Conservation (phyloP, 73 alveolate genomes). For the Tetrahymena malaccensis region DNA sequence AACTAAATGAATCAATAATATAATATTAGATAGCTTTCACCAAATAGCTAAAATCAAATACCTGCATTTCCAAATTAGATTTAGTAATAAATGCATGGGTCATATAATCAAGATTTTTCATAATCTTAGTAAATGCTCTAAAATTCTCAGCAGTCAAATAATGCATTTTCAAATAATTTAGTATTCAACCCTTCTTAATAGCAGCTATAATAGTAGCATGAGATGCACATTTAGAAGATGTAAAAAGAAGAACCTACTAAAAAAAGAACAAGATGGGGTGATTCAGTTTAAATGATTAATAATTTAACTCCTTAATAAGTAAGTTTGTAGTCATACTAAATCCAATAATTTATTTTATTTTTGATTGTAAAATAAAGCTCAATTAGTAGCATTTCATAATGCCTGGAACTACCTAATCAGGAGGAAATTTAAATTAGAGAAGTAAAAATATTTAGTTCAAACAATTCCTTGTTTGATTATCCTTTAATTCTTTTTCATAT, state of each 20-base stretch:
- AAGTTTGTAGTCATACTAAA: not conserved
- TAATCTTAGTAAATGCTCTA: not conserved
- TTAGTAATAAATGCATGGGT: not conserved
- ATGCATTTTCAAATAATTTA: not conserved
- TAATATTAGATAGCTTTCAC: not conserved
- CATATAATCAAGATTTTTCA: not conserved
- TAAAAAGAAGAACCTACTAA: not conserved
- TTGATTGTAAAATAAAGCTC: not conserved
- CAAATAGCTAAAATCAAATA: not conserved
- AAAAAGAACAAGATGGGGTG: conserved; percentile 2
- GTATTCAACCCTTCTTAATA: not conserved
- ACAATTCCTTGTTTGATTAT: not conserved
- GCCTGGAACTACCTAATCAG: not conserved
- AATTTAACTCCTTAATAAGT: not conserved
- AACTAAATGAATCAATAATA: not conserved
- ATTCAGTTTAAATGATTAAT: not conserved
- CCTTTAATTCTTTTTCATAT: too few relatives aligned
- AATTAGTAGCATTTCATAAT: not conserved
- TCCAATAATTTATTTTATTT: not conserved
- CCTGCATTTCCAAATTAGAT: not conserved
- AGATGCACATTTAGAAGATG: not conserved
- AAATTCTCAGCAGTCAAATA: not conserved
- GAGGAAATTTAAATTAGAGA: not conserved
- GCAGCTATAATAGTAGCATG: not conserved
- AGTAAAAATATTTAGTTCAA: not conserved